Percentiles rank a stretch among this genome's conserved stretches.
Conservation (phyloP, 73 alveolate genomes). For the Diophrys sp. region DNA sequence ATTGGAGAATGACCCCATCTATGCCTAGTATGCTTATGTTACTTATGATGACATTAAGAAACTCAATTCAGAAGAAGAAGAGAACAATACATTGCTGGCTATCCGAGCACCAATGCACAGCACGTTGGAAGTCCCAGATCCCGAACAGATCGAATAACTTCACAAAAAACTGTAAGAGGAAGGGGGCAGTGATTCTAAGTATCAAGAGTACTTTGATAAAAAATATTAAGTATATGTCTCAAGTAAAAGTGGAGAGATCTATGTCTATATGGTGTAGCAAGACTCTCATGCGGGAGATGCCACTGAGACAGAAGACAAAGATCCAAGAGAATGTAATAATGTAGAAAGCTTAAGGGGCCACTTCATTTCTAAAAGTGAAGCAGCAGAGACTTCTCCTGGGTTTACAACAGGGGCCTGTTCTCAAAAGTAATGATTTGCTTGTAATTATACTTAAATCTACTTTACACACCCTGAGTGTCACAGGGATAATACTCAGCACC, state of each 20-base stretch:
- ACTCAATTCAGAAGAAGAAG: constrained; percentile 11
- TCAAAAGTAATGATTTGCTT: no score
- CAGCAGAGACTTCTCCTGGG: no score
- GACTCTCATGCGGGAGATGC: constrained; percentile 1
- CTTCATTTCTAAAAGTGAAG: no score
- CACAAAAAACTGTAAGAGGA: not conserved
- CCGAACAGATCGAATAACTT: not conserved
- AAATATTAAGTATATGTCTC: constrained; percentile 13
- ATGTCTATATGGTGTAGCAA: constrained; percentile 24
- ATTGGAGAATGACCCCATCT: constrained; percentile 31
- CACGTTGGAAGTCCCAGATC: constrained; percentile 40
- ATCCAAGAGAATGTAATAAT: no score
- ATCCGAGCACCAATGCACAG: constrained; percentile 59
- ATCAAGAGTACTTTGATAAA: not conserved
- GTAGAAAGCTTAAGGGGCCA: no score
- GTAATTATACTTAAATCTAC: no score
- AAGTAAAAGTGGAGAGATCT: constrained; percentile 19
- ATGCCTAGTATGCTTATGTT: constrained; percentile 55
- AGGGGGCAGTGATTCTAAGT: not conserved
- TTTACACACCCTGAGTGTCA: no score
- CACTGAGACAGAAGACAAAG: constrained; percentile 4
- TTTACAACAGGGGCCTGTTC: no score
- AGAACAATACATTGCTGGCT: constrained; percentile 33
- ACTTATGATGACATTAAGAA: constrained; percentile 47
- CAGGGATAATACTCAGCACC: no score